phyloP scores from a whole-genome alignment of 202 grass and related monocot genomes.

The Brachypodium distachyon region DNA sequence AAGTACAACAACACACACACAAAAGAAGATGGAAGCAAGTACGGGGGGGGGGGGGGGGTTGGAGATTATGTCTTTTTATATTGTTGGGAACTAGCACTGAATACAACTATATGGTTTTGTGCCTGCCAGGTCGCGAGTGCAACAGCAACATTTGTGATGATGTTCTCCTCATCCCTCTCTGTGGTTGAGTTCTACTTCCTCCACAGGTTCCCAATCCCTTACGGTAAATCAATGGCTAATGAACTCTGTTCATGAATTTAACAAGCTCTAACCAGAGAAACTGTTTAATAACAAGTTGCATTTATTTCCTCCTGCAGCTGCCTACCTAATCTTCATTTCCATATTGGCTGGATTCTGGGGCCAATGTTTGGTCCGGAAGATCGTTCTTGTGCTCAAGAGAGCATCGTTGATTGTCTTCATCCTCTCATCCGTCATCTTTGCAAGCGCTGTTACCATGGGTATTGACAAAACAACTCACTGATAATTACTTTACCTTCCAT shows the following conservation, averaged over 20 bases:
- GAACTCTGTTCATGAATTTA: background rate
- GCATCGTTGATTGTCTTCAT: conserved; percentile 92
- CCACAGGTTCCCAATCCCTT: conserved; percentile 81
- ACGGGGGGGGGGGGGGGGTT: too few species aligned
- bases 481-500: background rate
- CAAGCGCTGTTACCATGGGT: conserved; percentile 95
- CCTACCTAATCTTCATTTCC: conserved; percentile 70
- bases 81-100: background rate
- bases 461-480: background rate
- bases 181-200: conserved; percentile 96
- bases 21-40: too few species aligned
- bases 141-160: conserved; percentile 99
- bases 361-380: conserved; percentile 73
- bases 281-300: background rate
- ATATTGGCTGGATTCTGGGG: conserved; percentile 96
- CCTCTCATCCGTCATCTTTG: conserved; percentile 92
- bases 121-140: conserved; percentile 80
- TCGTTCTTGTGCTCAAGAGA: conserved; percentile 68
- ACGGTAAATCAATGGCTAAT: conserved; percentile 31
- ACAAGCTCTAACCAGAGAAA: background rate
- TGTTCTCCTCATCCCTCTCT: conserved; percentile 98
- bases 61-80: background rate
- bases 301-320: conserved; percentile 43
- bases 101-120: background rate
- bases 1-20: too few species aligned